These are phyloP conservation scores for Ampelomyces quisqualis DNA, from an alignment of 2,329 filamentous ascomycete genomes.

Conservation along the genomic window DNA sequence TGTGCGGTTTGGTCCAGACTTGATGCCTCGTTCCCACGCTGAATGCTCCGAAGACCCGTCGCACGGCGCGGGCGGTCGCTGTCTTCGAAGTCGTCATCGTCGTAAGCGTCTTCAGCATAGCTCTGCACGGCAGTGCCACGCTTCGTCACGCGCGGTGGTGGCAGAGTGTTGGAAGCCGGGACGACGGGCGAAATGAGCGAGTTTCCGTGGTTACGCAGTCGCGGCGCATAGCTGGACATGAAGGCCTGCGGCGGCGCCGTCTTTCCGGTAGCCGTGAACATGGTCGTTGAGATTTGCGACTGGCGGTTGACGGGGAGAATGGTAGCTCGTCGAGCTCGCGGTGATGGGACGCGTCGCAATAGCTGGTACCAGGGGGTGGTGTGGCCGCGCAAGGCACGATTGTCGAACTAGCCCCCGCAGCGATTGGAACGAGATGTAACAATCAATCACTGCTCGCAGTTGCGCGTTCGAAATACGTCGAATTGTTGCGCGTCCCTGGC, in stretches of 20 bases:
- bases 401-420: not conserved
- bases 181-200: conserved; percentile 84
- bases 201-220: conserved; percentile 87
- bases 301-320: conserved; percentile 20
- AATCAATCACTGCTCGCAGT: conserved; percentile 5
- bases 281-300: conserved; percentile 31
- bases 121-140: conserved; percentile 95
- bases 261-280: conserved; percentile 45
- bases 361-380: conserved; percentile 2
- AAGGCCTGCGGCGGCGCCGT: conserved; percentile 74
- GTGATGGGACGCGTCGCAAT: conserved; percentile 35
- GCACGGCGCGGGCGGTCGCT: conserved; percentile 70
- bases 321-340: conserved; percentile 36
- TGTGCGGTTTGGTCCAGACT: conserved; percentile 64
- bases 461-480: conserved; percentile 8
- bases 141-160: conserved; percentile 84
- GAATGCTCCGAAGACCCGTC: conserved; percentile 77
- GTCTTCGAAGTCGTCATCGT: conserved; percentile 75
- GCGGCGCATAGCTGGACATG: conserved; percentile 86
- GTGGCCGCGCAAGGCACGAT: conserved; percentile 2
- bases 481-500: conserved; percentile 29
- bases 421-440: not conserved
- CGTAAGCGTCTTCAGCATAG: conserved; percentile 94
- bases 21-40: conserved; percentile 63
- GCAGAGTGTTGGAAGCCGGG: conserved; percentile 66